phyloP scores from a whole-genome alignment of 805 yeast genomes.

The Starmerella roubikii region DNA sequence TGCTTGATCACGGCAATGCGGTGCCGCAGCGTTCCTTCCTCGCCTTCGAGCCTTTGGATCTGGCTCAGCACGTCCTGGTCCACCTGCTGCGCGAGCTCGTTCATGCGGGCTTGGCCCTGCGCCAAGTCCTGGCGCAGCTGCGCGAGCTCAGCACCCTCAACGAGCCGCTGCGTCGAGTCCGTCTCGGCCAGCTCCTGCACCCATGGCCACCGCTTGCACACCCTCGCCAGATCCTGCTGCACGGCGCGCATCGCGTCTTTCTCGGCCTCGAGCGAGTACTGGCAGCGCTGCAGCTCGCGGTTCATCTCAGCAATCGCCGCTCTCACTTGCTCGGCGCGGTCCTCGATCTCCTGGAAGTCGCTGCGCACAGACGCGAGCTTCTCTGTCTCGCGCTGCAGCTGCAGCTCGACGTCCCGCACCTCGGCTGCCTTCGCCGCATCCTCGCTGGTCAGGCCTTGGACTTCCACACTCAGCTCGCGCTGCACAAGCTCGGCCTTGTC shows the following conservation, averaged over 20 bases:
- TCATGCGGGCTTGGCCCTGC: conserved; percentile 10
- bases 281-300: conserved; percentile 12
- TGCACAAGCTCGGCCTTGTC: conserved; percentile 46
- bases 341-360: conserved; percentile 8
- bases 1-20: conserved; percentile 30
- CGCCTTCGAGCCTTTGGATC: conserved; percentile 16
- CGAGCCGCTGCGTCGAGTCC: not conserved
- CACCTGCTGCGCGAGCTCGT: conserved; percentile 10
- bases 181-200: conserved; percentile 4
- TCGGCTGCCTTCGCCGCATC: not conserved
- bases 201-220: conserved; percentile 9
- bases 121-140: conserved; percentile 5
- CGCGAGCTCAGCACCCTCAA: conserved; percentile 4
- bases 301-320: conserved; percentile 5
- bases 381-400: conserved; percentile 2
- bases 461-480: conserved; percentile 73
- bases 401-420: conserved; percentile 4
- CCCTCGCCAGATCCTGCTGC: not conserved
- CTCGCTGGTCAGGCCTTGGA: conserved; percentile 26
- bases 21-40: conserved; percentile 14
- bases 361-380: conserved; percentile 1
- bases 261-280: conserved; percentile 4
- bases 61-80: conserved; percentile 14
- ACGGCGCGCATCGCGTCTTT: conserved; percentile 2
- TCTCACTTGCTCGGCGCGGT: not conserved